Evolutionary conservation across 345 rosid species (phyloP), one percentile per base, ranked within the genome.

Genomic region (Syzygium aqueum): DNA sequence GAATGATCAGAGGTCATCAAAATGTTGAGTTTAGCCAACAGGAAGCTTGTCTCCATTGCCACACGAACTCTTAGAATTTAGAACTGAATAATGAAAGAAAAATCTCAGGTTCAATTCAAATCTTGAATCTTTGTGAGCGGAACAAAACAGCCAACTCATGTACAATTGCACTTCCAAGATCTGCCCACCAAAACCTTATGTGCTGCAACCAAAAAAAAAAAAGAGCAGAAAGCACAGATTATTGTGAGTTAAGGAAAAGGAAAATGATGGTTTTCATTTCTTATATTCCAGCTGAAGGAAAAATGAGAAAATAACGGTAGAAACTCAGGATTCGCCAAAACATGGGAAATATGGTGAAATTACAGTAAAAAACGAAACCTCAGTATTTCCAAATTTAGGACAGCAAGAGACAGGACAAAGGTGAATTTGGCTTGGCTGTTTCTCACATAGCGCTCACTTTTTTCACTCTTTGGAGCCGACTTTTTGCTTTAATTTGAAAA

Each of bases 1-100:
- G 90, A 56, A 87, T 92, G 94, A 65, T 90, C 91, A 13, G 92
- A 88, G n/a, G 90, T 84, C 30, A 89, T 67, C 30, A 87, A 21
- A 49, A 37, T 19, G 82, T 73, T 73, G 49, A 73, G 43, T 37
- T 73, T 73, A 37, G 82, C 82, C 82, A 10, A 73, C 82, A 73
- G 82, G 49, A 73, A 37, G 82, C 49, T 73, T 21, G 82, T 37
- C 49, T 33, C 82, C 82, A 73, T 73, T 73, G 82, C 49, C 49
- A 73, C 49, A 37, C 80, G 82, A 73, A 73, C 82, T 37, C 49
- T 37, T 73, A 73, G 82, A 37, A 73, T 73, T 19, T 37, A 73
- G 49, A 73, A 37, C 82, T 73, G 82, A 37, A 37, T 21, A 37
- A 73, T 19, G 82, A 73, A 33, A 73, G 49, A 40, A 19, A 73